Percentiles rank a stretch among this genome's conserved stretches.
phyloP scores from a whole-genome alignment of 2,329 filamentous ascomycete species.

The Beauveria brongniartii region DNA sequence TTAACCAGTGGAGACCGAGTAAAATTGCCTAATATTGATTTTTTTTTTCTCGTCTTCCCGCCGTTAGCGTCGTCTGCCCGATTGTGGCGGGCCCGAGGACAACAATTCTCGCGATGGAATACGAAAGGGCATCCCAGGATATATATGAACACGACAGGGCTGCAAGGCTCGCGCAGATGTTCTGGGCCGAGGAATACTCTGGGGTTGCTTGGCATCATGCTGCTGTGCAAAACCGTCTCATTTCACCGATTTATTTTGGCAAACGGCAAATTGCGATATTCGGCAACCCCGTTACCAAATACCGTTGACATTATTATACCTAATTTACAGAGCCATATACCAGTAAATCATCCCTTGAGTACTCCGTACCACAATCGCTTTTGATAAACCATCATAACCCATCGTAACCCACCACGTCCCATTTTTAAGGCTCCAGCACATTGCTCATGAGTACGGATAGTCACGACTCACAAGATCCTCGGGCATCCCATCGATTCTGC shows the following conservation, averaged over 20 bases:
- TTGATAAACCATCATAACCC: neutral
- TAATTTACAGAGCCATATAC: neutral
- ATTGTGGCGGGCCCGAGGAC: neutral
- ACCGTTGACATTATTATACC: neutral
- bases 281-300: neutral
- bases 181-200: neutral
- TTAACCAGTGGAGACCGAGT: neutral
- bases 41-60: neutral
- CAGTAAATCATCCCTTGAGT: neutral
- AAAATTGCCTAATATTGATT: constrained; percentile 10
- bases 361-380: neutral
- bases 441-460: too few relatives aligned
- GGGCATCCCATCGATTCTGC: neutral
- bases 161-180: neutral
- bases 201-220: neutral
- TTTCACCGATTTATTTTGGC: neutral
- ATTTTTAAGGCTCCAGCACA: neutral
- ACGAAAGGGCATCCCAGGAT: neutral
- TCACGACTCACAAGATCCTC: too few relatives aligned
- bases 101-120: neutral
- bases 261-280: neutral
- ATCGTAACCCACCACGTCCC: neutral
- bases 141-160: neutral
- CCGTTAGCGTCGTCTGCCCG: neutral
- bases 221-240: neutral